Evolutionary conservation across 345 rosid genomes (phyloP), one percentile per base, ranked within the genome.

Genomic region (Dipteronia dyeriana): DNA sequence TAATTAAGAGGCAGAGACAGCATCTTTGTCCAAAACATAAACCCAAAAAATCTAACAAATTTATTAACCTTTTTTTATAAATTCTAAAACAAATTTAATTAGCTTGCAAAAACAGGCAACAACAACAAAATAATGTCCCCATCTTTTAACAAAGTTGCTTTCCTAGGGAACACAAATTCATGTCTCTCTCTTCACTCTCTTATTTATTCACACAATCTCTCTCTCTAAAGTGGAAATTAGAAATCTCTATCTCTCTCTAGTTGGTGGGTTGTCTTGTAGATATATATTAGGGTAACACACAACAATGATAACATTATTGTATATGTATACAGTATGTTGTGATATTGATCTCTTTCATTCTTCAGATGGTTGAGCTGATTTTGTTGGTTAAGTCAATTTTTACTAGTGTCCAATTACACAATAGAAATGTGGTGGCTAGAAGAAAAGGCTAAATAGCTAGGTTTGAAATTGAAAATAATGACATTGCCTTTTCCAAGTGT

Each of bases 121-220:
- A 49, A 16, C 56, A 51, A 51, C 57, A 53, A 53, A 53, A 53
- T 53, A 53, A 53, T 53, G 57, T 54, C 29, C 69, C 13, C 38
- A 45, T 67, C 74, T 59, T 73, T 67, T 59, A 68, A 59, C 22
- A 67, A 34, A 76, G 83, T 66, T 71, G 80, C 75, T 80, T 57
- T 67, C 76, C 62, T 31, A 60, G 79, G 76, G 76, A 76, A 71
- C 76, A 76, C 26, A 66, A 76, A 9, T 69, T 26, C 20, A 8
- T 61, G 64, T 69, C 47, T 47, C 62, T 34, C 38, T 26, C 26
- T 26, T 26, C 26, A 0, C 26, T 5, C 38, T 34, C 38, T 31
- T 31, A 34, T 34, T 34, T 34, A 5, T 34, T 34, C 38, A 34
- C 49, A 26, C 14, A 16, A 71, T 56, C 68, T 43, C 38, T 25